Evolutionary conservation across 108 stramenopile species (phyloP).

Genomic region (Pseudonitzschia multistriata): DNA sequence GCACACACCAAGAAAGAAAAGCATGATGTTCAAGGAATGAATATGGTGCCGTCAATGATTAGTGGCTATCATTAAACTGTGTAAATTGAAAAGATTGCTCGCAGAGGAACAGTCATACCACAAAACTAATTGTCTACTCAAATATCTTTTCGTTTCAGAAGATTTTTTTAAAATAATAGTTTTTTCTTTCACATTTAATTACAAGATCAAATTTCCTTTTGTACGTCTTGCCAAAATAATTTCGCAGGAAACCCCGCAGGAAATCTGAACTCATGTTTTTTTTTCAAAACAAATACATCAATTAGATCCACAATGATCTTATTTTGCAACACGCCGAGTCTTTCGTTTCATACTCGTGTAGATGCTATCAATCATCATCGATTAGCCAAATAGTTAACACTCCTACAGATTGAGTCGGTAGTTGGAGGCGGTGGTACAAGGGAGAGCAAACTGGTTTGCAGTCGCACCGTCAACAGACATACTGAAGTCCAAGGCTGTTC

Average conservation of each 20-base stretch:
- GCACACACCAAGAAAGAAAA: too few species aligned
- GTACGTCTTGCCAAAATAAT: too few species aligned
- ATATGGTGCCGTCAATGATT: too few species aligned
- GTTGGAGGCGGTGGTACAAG: not conserved
- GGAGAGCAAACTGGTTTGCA: not conserved
- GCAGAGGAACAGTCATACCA: too few species aligned
- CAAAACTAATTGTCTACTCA: too few species aligned
- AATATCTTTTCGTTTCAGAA: not conserved
- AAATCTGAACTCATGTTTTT: not conserved
- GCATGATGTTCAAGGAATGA: too few species aligned
- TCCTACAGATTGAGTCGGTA: not conserved
- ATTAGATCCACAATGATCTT: constrained; percentile 19
- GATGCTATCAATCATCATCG: not conserved
- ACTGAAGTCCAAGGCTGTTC: not conserved
- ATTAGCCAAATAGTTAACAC: not conserved
- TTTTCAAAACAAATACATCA: not conserved
- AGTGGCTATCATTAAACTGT: too few species aligned
- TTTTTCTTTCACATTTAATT: not conserved
- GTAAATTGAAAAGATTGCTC: too few species aligned
- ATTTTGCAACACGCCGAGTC: not conserved
- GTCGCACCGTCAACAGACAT: not conserved
- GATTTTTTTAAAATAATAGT: not conserved
- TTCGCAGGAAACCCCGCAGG: too few species aligned
- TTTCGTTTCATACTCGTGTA: not conserved
- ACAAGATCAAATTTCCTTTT: not conserved